Conservation (phyloP, 148 eudicot species). For the Bassia scoparia region DNA sequence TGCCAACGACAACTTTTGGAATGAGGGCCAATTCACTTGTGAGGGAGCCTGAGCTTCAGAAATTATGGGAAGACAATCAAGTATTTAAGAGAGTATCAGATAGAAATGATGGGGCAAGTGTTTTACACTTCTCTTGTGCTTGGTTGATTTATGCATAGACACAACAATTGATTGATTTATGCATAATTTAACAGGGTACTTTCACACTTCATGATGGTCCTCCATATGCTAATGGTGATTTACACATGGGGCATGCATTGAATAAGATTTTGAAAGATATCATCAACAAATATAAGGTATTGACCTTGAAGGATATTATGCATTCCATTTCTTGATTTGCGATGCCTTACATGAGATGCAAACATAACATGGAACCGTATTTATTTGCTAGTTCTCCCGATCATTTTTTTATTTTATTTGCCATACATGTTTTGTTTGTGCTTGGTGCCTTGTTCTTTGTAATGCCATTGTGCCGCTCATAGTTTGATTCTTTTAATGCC, state of each 20-base stretch:
- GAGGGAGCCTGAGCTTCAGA: conserved; percentile 97
- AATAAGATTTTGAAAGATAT: conserved; percentile 95
- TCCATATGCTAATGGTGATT: conserved; percentile 98
- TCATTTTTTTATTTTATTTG: neutral
- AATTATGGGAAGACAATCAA: conserved; percentile 92
- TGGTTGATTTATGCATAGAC: neutral
- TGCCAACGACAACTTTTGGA: conserved; percentile 86
- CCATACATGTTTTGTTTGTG: no score
- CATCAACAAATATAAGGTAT: conserved; percentile 80
- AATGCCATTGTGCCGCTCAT: no score
- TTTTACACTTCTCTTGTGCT: neutral
- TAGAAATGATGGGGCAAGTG: conserved; percentile 73
- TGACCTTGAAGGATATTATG: no score
- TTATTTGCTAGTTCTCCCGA: neutral
- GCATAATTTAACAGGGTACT: conserved; percentile 52
- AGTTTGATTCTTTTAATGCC: no score
- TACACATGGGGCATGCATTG: conserved; percentile 97
- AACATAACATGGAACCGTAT: neutral
- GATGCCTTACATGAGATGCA: neutral
- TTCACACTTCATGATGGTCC: conserved; percentile 98
- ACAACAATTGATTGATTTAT: conserved; percentile 18
- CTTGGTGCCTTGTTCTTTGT: no score
- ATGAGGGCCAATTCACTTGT: conserved; percentile 88
- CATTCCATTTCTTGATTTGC: neutral
- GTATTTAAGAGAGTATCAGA: conserved; percentile 66